Evolutionary conservation across 495 filamentous ascomycete species (phyloP), one percentile per base, ranked within the genome.

Genomic region (Hypomontagnella monticulosa): DNA sequence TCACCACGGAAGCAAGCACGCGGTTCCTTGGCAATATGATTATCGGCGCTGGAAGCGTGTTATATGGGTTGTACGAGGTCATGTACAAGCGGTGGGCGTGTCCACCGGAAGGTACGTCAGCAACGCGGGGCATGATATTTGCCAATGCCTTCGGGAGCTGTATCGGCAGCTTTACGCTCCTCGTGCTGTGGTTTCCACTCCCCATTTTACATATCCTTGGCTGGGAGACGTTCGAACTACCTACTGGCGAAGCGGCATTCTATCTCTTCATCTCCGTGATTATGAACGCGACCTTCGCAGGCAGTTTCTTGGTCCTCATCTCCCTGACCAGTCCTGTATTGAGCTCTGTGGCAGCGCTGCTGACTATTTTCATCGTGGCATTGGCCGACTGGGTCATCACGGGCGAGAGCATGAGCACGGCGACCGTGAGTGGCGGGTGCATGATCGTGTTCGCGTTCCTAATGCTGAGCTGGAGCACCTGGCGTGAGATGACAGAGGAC

Each of bases 51-150:
- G 95, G 95, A 4, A 94, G 91, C 59, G 89, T 99, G 16, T 82
- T 99, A 12, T 99, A 99, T 74, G 95, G 95, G 0, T 87, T 99
- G 34, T 99, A 99, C 75, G 95, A 99, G 77, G 95, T 99, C 20
- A 73, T 99, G 42, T 99, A 98, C 77, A 99, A 99, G 80, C 86
- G 87, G 40, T 84, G 88, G 42, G 94, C 93, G 4, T 99, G 95
- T 73, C 95, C 95, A 23, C 95, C 95, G 0, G 93, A 97, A 54
- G 93, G 93, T 20, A 89, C 85, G 9, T 90, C 87, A 53, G 84
- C 94, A 0, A 88, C 84, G 5, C 85, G 93, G 3, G 92, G 91
- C 52, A 92, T 96, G 80, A 88, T 97, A 66, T 98, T 98, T 68
- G 93, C 95, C 55, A 97, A 93, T 69, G 88, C 90, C 0, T 93